A percentile compares a stretch with the other conserved stretches of the same genome.
These are phyloP conservation scores for Cotoneaster glaucophyllus DNA, from an alignment of 306 rosid species.

Conservation along the genomic window DNA sequence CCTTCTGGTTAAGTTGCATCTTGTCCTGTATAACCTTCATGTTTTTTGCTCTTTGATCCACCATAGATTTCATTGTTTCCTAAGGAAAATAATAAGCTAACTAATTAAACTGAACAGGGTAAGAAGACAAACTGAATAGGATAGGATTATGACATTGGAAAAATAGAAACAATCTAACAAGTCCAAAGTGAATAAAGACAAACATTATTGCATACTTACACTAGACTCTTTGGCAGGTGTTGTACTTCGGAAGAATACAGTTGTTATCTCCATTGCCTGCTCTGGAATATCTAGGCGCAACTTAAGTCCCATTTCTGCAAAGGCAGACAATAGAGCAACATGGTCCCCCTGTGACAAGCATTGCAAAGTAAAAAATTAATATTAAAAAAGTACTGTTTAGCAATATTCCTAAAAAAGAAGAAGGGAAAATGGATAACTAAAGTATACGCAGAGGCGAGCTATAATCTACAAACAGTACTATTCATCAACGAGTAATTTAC, in stretches of 20 bases:
- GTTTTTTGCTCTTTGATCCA: slow-evolving; percentile 68
- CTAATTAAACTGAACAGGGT: slow-evolving; percentile 5
- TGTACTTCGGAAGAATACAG: slow-evolving; percentile 71
- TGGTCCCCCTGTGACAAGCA: slow-evolving; percentile 74
- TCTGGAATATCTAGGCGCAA: slow-evolving; percentile 89
- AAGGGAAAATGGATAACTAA: not conserved
- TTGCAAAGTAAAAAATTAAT: slow-evolving; percentile 9
- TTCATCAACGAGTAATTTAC: not conserved
- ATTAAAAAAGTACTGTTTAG: slow-evolving; percentile 2
- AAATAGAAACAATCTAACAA: slow-evolving; percentile 2
- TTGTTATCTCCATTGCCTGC: slow-evolving; percentile 84
- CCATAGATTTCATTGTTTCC: slow-evolving; percentile 64
- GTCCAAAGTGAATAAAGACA: slow-evolving; percentile 5
- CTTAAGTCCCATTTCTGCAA: slow-evolving; percentile 97
- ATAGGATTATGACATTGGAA: not conserved
- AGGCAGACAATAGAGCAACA: slow-evolving; percentile 90
- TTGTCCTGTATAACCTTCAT: slow-evolving; percentile 82
- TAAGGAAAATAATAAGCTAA: slow-evolving; percentile 26
- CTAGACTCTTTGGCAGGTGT: slow-evolving; percentile 64
- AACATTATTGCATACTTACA: slow-evolving; percentile 39
- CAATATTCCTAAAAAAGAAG: not conserved
- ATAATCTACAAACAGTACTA: not conserved
- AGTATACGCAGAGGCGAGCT: not conserved
- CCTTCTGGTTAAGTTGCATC: slow-evolving; percentile 70
- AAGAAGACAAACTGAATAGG: slow-evolving; percentile 4